Evolutionary conservation across 441 rosid species (phyloP).

Genomic region (Pelargonium myrrhifolium): DNA sequence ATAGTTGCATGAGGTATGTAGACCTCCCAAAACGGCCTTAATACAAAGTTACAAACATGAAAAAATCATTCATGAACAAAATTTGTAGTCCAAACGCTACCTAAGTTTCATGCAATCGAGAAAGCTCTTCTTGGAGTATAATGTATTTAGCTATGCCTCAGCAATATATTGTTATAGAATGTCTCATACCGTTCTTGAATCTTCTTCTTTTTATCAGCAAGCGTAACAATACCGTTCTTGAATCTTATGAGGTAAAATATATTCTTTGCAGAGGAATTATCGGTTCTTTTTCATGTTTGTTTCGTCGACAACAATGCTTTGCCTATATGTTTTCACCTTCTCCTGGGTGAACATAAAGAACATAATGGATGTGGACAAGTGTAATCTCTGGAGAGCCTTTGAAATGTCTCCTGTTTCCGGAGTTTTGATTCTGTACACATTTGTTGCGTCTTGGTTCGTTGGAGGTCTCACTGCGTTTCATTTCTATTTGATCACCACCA

Average conservation of each 20-base stretch:
- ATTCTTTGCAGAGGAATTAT: conserved; percentile 77
- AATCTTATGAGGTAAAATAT: neutral
- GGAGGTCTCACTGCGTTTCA: conserved; percentile 92
- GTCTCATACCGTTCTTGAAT: neutral
- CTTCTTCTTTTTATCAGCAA: neutral
- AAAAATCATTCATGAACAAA: no score
- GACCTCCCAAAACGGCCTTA: no score
- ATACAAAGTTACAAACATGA: no score
- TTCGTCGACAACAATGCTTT: conserved; percentile 61
- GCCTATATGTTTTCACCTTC: conserved; percentile 80
- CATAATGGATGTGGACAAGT: conserved; percentile 48
- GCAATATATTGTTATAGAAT: conserved; percentile 15
- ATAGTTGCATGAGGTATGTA: no score
- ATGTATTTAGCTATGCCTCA: no score
- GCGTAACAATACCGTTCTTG: neutral
- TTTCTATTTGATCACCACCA: conserved; percentile 77
- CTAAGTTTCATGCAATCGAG: no score
- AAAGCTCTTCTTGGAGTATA: no score
- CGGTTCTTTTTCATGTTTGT: conserved; percentile 95
- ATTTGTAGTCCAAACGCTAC: no score
- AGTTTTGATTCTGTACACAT: conserved; percentile 55
- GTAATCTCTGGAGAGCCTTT: conserved; percentile 72
- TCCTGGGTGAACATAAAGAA: conserved; percentile 83
- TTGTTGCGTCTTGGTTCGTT: conserved; percentile 84
- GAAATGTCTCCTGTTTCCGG: conserved; percentile 84